Evolutionary conservation across 768 basidiomycete species (phyloP).

Genomic region (Guyanaporus albipodus): DNA sequence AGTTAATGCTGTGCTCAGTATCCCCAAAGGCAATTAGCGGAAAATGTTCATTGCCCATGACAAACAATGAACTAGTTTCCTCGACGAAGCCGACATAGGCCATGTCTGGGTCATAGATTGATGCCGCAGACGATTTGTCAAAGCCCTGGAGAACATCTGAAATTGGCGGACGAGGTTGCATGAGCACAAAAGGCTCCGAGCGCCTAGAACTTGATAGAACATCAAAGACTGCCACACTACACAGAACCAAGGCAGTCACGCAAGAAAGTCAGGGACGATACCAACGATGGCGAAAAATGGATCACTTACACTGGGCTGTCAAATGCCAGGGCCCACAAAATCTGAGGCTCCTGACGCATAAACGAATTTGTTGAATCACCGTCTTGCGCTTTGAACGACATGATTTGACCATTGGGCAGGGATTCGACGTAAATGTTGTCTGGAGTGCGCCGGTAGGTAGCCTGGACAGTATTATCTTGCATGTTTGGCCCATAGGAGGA

Average conservation of each 20-base stretch:
- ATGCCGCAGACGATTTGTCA: constrained; percentile 32
- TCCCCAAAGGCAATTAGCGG: constrained; percentile 78
- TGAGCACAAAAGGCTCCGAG: constrained; percentile 70
- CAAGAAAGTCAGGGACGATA: constrained; percentile 2
- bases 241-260: not conserved
- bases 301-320: constrained; percentile 61
- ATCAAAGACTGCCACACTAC: constrained; percentile 81
- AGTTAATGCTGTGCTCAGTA: constrained; percentile 33
- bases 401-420: constrained; percentile 71
- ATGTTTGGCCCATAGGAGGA: constrained; percentile 93
- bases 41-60: constrained; percentile 77
- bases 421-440: constrained; percentile 82
- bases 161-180: constrained; percentile 79
- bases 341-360: constrained; percentile 32
- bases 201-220: constrained; percentile 49
- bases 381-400: constrained; percentile 58
- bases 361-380: constrained; percentile 27
- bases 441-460: constrained; percentile 67
- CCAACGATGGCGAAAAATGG: not conserved
- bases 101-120: constrained; percentile 45
- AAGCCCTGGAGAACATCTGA: constrained; percentile 62
- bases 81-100: constrained; percentile 82
- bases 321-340: constrained; percentile 61
- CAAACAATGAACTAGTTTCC: constrained; percentile 71
- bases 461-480: constrained; percentile 70